Conservation (phyloP, 2,329 filamentous ascomycete genomes). For the Dactylellina cionopaga region DNA sequence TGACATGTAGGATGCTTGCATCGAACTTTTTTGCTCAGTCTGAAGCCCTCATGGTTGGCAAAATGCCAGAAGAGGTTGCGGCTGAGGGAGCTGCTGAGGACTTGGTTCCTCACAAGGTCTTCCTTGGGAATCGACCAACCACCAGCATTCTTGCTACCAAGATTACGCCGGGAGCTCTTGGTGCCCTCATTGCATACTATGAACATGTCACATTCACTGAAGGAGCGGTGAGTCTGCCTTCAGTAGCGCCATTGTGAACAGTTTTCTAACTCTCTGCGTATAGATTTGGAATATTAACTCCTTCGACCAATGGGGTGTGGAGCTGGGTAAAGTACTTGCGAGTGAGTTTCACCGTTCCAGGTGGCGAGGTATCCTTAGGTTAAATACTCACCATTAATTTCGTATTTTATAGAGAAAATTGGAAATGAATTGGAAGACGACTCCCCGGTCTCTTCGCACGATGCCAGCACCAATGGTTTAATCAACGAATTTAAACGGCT, state of each 20-base stretch:
- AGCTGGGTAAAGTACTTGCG: conserved; percentile 93
- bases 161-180: conserved; percentile 93
- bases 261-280: not conserved
- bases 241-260: not conserved
- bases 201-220: conserved; percentile 98
- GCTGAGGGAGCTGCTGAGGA: conserved; percentile 77
- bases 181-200: conserved; percentile 97
- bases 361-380: not conserved
- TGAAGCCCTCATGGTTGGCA: conserved; percentile 90
- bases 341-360: conserved; percentile 69
- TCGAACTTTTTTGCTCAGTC: conserved; percentile 92
- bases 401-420: conserved; percentile 63
- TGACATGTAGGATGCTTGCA: conserved; percentile 73
- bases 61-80: conserved; percentile 81
- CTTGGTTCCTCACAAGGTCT: conserved; percentile 97
- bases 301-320: conserved; percentile 99
- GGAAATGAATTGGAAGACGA: conserved; percentile 77
- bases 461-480: conserved; percentile 85
- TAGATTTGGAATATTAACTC: conserved; percentile 96
- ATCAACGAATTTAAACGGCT: conserved; percentile 78
- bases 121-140: conserved; percentile 95
- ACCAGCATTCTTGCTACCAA: conserved; percentile 92
- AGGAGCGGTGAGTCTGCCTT: conserved; percentile 69
- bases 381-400: not conserved
- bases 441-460: conserved; percentile 77